Conservation (phyloP, 495 filamentous ascomycete species). For the Sphaerosporella brunnea region DNA sequence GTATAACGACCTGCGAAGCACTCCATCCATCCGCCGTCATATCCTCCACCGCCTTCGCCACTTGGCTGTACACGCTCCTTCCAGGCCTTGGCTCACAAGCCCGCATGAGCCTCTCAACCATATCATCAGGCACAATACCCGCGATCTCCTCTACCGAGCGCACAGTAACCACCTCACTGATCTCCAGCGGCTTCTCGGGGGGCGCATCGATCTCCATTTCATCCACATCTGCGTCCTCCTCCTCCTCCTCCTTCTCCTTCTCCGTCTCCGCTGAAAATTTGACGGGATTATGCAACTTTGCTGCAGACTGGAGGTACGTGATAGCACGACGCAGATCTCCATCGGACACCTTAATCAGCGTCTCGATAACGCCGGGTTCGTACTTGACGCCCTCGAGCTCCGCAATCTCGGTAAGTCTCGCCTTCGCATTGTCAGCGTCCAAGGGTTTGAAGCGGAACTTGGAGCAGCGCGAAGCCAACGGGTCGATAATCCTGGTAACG, state of each 20-base stretch:
- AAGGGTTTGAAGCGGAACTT: conserved; percentile 98
- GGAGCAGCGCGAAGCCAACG: conserved; percentile 74
- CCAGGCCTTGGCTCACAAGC: conserved; percentile 61
- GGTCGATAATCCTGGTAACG: conserved; percentile 93
- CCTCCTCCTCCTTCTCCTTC: conserved; percentile 31
- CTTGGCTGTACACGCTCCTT: conserved; percentile 46
- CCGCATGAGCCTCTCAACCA: conserved; percentile 49
- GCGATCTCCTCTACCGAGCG: conserved; percentile 84
- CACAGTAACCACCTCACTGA: conserved; percentile 45
- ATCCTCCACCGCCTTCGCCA: conserved; percentile 64
- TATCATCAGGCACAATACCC: conserved; percentile 64
- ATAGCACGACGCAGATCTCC: conserved; percentile 92
- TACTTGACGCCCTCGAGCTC: conserved; percentile 51
- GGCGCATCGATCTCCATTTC: conserved; percentile 35
- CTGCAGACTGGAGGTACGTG: conserved; percentile 85
- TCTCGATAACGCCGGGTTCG: conserved; percentile 62
- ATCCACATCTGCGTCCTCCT: conserved; percentile 34
- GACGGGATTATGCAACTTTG: conserved; percentile 38
- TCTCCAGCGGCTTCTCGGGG: no score
- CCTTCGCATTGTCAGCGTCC: conserved; percentile 62
- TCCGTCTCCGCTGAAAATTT: conserved; percentile 17
- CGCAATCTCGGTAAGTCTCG: conserved; percentile 64
- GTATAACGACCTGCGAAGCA: conserved; percentile 68
- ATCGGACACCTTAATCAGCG: conserved; percentile 70
- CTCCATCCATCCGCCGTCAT: conserved; percentile 97